Conservation (phyloP, 805 yeast species). For the Naumovozyma baii region DNA sequence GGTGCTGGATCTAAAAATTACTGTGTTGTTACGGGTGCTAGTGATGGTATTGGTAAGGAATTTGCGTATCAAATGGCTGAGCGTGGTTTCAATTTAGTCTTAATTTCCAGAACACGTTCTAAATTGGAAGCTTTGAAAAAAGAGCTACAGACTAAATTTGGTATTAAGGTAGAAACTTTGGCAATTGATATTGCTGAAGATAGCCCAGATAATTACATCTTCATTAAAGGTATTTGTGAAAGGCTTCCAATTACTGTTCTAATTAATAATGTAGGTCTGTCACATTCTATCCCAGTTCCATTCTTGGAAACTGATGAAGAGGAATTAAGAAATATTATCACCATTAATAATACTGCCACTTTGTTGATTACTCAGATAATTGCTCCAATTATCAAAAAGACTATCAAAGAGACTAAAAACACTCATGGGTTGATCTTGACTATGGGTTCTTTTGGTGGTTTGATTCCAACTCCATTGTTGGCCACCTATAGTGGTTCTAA, state of each 20-base stretch:
- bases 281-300: slow-evolving; percentile 92
- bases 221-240: slow-evolving; percentile 37
- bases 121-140: slow-evolving; percentile 59
- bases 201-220: slow-evolving; percentile 43
- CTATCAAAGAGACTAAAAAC: slow-evolving; percentile 33
- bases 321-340: slow-evolving; percentile 72
- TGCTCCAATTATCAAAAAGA: slow-evolving; percentile 54
- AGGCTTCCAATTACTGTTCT: slow-evolving; percentile 60
- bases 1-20: slow-evolving; percentile 68
- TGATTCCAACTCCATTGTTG: slow-evolving; percentile 82
- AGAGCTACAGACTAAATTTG: slow-evolving; percentile 51
- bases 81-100: slow-evolving; percentile 71
- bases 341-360: slow-evolving; percentile 79
- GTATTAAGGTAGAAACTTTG: slow-evolving; percentile 53
- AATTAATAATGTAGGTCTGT: slow-evolving; percentile 88
- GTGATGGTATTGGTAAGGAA: slow-evolving; percentile 96
- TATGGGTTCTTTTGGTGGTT: slow-evolving; percentile 96
- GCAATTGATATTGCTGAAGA: slow-evolving; percentile 76
- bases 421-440: slow-evolving; percentile 69
- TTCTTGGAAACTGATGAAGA: slow-evolving; percentile 67
- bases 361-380: slow-evolving; percentile 74
- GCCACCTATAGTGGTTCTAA: slow-evolving; percentile 96
- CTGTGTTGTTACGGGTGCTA: slow-evolving; percentile 97
- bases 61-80: slow-evolving; percentile 77
- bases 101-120: slow-evolving; percentile 74